Percentiles rank a stretch among this genome's conserved stretches.
phyloP scores from a whole-genome alignment of 1,284 basidiomycete species.

The Puccinia hordei region DNA sequence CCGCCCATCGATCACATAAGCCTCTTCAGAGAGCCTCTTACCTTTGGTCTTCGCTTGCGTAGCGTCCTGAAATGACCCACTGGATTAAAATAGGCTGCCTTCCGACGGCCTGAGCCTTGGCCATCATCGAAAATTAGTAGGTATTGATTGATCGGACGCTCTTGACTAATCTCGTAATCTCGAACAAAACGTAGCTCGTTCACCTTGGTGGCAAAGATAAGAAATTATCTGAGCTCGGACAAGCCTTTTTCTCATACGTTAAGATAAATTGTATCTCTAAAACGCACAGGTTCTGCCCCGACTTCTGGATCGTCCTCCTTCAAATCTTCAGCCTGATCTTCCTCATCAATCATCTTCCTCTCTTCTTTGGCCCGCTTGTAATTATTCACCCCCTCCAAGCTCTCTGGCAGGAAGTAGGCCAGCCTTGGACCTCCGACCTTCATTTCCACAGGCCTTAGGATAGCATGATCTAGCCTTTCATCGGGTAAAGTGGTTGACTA shows the following conservation, averaged over 20 bases:
- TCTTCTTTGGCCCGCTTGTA: slow-evolving; percentile 29
- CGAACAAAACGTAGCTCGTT: slow-evolving; percentile 42
- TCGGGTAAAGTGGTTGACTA: slow-evolving; percentile 1
- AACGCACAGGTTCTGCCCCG: slow-evolving; percentile 18
- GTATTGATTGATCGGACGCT: slow-evolving; percentile 36
- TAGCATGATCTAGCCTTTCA: slow-evolving; percentile 38
- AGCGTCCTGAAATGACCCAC: slow-evolving; percentile 44
- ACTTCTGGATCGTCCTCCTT: slow-evolving; percentile 21
- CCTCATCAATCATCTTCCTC: slow-evolving; percentile 44
- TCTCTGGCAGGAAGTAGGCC: slow-evolving; percentile 37
- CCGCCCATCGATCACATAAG: not conserved
- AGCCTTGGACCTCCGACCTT: slow-evolving; percentile 15
- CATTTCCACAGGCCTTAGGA: slow-evolving; percentile 26
- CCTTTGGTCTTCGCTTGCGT: slow-evolving; percentile 41
- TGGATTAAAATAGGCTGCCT: slow-evolving; percentile 44
- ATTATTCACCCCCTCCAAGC: slow-evolving; percentile 2
- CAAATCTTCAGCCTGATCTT: not conserved
- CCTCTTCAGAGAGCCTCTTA: not conserved
- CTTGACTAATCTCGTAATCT: slow-evolving; percentile 45
- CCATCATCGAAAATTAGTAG: slow-evolving; percentile 43
- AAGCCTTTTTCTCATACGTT: not conserved
- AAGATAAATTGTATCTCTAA: not conserved
- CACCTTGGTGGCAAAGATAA: not conserved
- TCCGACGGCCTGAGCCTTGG: slow-evolving; percentile 15
- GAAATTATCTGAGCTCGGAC: slow-evolving; percentile 2